Evolutionary conservation across 345 rosid species (phyloP).

Genomic region (Linum lewisii): DNA sequence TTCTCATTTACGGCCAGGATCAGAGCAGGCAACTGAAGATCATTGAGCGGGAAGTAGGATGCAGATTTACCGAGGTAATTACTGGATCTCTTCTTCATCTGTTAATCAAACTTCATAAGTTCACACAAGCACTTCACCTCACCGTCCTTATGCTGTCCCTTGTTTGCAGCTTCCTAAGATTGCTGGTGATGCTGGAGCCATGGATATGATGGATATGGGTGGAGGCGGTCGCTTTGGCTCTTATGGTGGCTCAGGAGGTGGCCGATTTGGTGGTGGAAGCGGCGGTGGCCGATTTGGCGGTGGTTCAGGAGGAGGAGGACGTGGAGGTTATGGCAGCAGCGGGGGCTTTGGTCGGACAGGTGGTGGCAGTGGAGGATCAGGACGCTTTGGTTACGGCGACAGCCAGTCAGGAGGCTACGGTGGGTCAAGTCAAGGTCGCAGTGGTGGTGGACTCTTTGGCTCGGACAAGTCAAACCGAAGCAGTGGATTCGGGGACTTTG

Average conservation of each 20-base stretch:
- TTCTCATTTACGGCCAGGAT: conserved; percentile 62
- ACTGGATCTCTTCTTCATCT: conserved; percentile 1
- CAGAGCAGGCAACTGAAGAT: conserved; percentile 54
- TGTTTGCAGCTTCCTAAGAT: conserved; percentile 60
- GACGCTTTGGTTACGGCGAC: conserved; percentile 10
- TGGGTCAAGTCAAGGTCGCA: conserved; percentile 17
- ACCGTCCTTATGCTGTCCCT: neutral
- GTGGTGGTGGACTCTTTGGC: conserved; percentile 30
- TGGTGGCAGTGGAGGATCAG: conserved; percentile 12
- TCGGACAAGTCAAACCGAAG: conserved; percentile 28
- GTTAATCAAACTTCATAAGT: neutral
- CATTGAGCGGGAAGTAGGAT: conserved; percentile 90
- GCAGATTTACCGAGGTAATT: conserved; percentile 65
- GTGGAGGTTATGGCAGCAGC: conserved; percentile 21
- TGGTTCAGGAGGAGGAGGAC: neutral
- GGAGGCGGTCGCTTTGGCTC: conserved; percentile 26
- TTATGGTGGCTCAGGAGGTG: conserved; percentile 41
- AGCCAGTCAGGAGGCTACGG: conserved; percentile 16
- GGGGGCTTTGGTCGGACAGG: conserved; percentile 15
- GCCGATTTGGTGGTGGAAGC: conserved; percentile 34
- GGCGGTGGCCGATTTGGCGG: conserved; percentile 38
- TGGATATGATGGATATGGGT: conserved; percentile 34
- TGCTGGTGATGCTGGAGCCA: conserved; percentile 38
- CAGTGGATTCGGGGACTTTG: conserved; percentile 33
- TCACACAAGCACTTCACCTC: neutral